Conservation (phyloP, 2,329 filamentous ascomycete genomes). For the Ceratocystis papillata region DNA sequence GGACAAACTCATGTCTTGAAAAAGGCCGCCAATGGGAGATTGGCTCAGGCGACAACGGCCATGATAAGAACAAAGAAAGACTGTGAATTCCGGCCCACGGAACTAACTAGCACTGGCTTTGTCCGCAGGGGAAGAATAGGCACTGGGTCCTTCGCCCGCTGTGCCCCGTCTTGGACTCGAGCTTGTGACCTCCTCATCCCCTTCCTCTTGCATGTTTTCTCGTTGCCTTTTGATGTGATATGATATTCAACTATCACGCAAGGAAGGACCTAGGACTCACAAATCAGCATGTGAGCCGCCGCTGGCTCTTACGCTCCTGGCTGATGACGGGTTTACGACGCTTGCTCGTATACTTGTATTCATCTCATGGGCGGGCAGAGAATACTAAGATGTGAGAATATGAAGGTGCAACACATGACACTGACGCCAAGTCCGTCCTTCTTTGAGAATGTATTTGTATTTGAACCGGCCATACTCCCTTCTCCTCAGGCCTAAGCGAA, state of each 20-base stretch:
- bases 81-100: background rate
- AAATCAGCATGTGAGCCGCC: conserved; percentile 1
- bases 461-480: background rate
- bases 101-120: no score
- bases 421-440: background rate
- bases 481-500: no score
- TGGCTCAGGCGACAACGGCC: background rate
- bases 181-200: background rate
- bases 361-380: background rate
- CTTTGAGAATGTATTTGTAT: background rate
- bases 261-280: background rate
- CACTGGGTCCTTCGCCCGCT: background rate
- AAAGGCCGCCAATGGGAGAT: background rate
- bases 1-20: background rate
- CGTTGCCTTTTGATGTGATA: background rate
- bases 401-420: background rate
- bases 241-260: background rate
- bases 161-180: background rate
- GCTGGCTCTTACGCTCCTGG: conserved; percentile 1
- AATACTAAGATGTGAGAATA: background rate
- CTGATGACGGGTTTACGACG: conserved; percentile 10
- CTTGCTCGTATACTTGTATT: conserved; percentile 1
- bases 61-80: conserved; percentile 1
- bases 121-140: no score
- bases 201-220: background rate